Evolutionary conservation across 2,329 filamentous ascomycete species (phyloP).

Genomic region (Colletotrichum euphorbiae): DNA sequence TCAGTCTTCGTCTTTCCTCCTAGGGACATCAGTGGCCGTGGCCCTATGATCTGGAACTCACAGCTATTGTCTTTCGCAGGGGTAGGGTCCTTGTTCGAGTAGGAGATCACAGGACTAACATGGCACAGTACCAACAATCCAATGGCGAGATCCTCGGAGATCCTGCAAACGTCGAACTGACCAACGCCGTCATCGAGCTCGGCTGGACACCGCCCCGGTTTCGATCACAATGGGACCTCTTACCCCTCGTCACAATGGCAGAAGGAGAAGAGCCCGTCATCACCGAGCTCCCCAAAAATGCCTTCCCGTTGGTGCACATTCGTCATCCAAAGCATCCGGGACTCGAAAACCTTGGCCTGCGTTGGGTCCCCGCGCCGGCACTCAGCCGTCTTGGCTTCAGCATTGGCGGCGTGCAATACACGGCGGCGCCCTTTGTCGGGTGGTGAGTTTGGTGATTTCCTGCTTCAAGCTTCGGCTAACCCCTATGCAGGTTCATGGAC

Average conservation of each 20-base stretch:
- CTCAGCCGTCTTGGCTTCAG: slow-evolving; percentile 38
- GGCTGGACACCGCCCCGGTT: slow-evolving; percentile 36
- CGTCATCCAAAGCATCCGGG: slow-evolving; percentile 36
- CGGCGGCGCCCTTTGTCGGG: slow-evolving; percentile 33
- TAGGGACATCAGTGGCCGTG: slow-evolving; percentile 31
- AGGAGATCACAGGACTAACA: background rate
- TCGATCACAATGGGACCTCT: slow-evolving; percentile 36
- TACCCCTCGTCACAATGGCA: slow-evolving; percentile 36
- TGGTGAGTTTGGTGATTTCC: background rate
- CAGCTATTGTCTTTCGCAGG: slow-evolving; percentile 33
- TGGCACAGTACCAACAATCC: slow-evolving; percentile 28
- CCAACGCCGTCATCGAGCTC: slow-evolving; percentile 36
- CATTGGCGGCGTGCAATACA: slow-evolving; percentile 38
- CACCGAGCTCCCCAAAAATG: slow-evolving; percentile 34
- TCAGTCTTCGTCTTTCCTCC: slow-evolving; percentile 36
- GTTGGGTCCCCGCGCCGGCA: slow-evolving; percentile 38
- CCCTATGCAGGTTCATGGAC: slow-evolving; percentile 32
- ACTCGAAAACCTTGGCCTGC: slow-evolving; percentile 35
- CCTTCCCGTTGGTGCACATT: slow-evolving; percentile 35
- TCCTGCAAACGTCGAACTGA: slow-evolving; percentile 35
- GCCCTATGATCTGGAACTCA: slow-evolving; percentile 38
- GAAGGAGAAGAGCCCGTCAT: slow-evolving; percentile 36
- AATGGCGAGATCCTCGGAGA: slow-evolving; percentile 34
- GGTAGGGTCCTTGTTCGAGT: slow-evolving; percentile 9
- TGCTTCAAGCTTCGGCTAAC: background rate